Evolutionary conservation across 169 alveolate species (phyloP), one percentile per base, ranked within the genome.

Genomic region (Eimeria falciformis): DNA sequence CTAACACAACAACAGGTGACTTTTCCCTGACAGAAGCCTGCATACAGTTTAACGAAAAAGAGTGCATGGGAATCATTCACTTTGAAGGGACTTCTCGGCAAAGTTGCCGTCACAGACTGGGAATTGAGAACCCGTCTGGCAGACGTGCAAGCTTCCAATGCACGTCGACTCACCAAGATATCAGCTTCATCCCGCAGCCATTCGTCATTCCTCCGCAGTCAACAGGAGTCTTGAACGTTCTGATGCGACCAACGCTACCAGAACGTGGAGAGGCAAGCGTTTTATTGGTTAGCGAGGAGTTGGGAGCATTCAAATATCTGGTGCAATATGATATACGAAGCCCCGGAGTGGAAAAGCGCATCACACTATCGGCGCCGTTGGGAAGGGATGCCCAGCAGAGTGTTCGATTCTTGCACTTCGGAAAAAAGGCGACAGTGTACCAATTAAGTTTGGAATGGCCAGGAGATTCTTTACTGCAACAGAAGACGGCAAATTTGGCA

Each of bases 381-480:
- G 94, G 94, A 11, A 77, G 75, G 56, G 91, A 82, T 9, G 53
- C 58, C 7, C 56, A 69, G 66, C 89, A 91, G 12, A 33, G 45
- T 37, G 75, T 92, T 66, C 94, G 94, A 25, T 84, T 92, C 78
- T 37, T 45, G 58, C 94, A 92, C 78, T 84, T 58, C n/a, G 94
- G 90, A 27, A 84, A 69, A 50, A 92, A 92, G 23, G 55, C 93
- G 47, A 73, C 77, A 47, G 11, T 62, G 9, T 91, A 91, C 66
- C 89, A 55, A 11, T 47, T 82, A 14, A 71, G 78, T 21, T 23
- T 91, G 68, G 94, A 81, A 75, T 53, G 33, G 46, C 83, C 88
- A 29, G 77, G 83, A 5, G 93, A 89, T 18, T 25, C 58, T 25
- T n/a, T 23, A 55, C 21, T 23, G 5, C 75, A 56, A 33, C 89